These are phyloP conservation scores for Kwoniella sp. DNA, from an alignment of 768 basidiomycete species.

Conservation along the genomic window DNA sequence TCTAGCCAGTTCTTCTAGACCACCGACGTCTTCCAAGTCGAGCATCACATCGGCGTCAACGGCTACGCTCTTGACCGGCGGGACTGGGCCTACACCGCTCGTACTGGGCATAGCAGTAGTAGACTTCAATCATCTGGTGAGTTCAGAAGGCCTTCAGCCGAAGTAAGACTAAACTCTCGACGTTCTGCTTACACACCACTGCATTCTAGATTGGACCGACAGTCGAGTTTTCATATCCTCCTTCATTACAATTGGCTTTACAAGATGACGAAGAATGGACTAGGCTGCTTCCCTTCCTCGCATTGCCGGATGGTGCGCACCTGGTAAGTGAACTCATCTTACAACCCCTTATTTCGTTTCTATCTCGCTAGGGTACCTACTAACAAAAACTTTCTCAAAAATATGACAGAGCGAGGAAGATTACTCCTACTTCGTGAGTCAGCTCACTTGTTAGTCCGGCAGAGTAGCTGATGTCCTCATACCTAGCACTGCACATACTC, in stretches of 20 bases:
- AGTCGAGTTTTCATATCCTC: conserved; percentile 66
- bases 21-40: conserved; percentile 9
- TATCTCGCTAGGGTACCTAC: background rate
- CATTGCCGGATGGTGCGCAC: conserved; percentile 96
- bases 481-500: conserved; percentile 51
- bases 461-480: background rate
- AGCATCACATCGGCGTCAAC: conserved; percentile 10
- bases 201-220: conserved; percentile 76
- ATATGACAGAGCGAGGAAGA: conserved; percentile 75
- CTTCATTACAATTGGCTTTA: conserved; percentile 61
- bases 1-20: conserved; percentile 14
- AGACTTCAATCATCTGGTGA: conserved; percentile 90
- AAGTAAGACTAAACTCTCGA: background rate
- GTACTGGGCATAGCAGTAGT: conserved; percentile 86
- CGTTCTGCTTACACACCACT: background rate
- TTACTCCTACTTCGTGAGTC: conserved; percentile 79
- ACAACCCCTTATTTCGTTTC: background rate
- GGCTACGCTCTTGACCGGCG: conserved; percentile 1
- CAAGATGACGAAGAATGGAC: conserved; percentile 74
- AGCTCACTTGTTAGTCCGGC: background rate
- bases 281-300: conserved; percentile 88
- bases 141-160: conserved; percentile 32
- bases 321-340: conserved; percentile 62
- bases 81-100: conserved; percentile 24
- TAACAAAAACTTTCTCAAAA: background rate